Percentiles rank a stretch among this genome's conserved stretches.
Evolutionary conservation across 164 flowering plant species (phyloP).

Genomic region (Tetrastigma voinierianum): DNA sequence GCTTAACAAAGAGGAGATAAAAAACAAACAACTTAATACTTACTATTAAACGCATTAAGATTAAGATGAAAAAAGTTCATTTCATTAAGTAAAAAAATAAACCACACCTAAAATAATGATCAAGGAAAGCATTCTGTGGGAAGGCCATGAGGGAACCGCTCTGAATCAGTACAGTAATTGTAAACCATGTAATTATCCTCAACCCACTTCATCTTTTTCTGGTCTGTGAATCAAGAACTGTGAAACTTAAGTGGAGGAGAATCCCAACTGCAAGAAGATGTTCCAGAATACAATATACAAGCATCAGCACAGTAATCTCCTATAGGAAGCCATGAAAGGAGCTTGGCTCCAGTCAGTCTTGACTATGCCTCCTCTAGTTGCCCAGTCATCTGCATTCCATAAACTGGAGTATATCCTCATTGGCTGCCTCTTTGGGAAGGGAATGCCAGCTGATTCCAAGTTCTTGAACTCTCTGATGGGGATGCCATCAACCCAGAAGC

Average conservation of each 20-base stretch:
- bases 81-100: no score
- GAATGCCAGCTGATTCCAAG: conserved; percentile 4
- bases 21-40: no score
- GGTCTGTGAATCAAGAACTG: background rate
- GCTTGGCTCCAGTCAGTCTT: no score
- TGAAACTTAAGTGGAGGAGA: no score
- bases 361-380: background rate
- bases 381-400: background rate
- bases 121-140: no score
- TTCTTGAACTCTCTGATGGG: conserved; percentile 9
- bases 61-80: no score
- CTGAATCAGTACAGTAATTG: conserved; percentile 3
- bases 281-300: background rate
- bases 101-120: no score
- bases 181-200: conserved; percentile 2
- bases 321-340: background rate
- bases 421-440: conserved; percentile 6
- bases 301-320: background rate
- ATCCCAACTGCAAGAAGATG: no score
- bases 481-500: background rate
- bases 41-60: no score
- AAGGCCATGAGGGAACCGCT: no score
- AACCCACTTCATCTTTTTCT: no score
- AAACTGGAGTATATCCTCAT: conserved; percentile 7
- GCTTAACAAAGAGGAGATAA: no score